These are phyloP conservation scores for Castanea mollissima DNA, from an alignment of 306 rosid species.

Conservation along the genomic window DNA sequence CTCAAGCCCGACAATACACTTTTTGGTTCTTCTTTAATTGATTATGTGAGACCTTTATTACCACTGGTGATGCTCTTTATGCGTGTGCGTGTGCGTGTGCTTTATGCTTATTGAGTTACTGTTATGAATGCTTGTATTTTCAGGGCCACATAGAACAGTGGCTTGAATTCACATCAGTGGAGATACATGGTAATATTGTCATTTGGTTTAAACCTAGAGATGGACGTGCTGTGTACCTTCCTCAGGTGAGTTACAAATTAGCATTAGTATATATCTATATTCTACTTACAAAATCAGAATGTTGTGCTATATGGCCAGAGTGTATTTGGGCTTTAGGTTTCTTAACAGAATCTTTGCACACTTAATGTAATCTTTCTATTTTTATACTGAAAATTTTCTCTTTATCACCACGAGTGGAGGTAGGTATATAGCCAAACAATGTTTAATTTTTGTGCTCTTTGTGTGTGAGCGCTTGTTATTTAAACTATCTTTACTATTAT, in stretches of 20 bases:
- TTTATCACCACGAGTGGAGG: too few relatives aligned
- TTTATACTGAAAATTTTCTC: too few relatives aligned
- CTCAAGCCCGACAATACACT: conserved; percentile 45
- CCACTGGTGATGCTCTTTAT: too few relatives aligned
- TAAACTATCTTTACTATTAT: too few relatives aligned
- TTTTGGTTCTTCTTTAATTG: conserved; percentile 51
- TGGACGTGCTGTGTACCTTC: conserved; percentile 43
- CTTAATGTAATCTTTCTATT: too few relatives aligned
- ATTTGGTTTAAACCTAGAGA: conserved; percentile 43
- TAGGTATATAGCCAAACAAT: too few relatives aligned
- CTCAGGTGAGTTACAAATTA: conserved; percentile 47
- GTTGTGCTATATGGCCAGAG: too few relatives aligned
- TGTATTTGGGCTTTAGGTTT: too few relatives aligned
- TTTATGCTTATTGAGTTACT: neutral
- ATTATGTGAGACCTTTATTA: conserved; percentile 35
- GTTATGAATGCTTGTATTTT: conserved; percentile 10
- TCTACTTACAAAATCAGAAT: neutral
- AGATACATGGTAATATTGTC: conserved; percentile 47
- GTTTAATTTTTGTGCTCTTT: too few relatives aligned
- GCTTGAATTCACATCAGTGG: conserved; percentile 72
- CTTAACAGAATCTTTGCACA: too few relatives aligned
- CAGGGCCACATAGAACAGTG: conserved; percentile 84
- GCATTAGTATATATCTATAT: too few relatives aligned
- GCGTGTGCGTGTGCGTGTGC: neutral
- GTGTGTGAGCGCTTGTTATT: too few relatives aligned